Evolutionary conservation across 768 basidiomycete species (phyloP).

Genomic region (Kwoniella dendrophila): DNA sequence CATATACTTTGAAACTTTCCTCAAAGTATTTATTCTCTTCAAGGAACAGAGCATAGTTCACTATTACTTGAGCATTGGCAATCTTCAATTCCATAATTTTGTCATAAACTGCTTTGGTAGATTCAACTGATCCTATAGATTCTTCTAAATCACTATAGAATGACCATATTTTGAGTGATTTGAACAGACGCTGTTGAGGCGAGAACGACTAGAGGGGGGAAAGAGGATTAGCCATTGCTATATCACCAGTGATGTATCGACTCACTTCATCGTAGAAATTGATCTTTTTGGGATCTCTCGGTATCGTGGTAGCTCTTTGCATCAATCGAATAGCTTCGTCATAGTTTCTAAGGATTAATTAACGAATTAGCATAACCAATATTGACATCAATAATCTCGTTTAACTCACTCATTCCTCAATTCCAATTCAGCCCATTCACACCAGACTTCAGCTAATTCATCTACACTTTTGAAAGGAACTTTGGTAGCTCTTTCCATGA

Average conservation of each 20-base stretch:
- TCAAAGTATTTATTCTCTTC: slow-evolving; percentile 99
- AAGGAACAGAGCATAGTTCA: slow-evolving; percentile 95
- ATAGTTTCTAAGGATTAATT: slow-evolving; percentile 90
- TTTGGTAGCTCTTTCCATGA: slow-evolving; percentile 87
- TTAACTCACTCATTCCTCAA: slow-evolving; percentile 82
- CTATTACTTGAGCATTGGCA: slow-evolving; percentile 94
- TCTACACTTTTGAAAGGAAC: slow-evolving; percentile 94
- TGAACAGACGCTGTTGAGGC: slow-evolving; percentile 89
- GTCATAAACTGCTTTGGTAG: slow-evolving; percentile 89
- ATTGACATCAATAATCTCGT: slow-evolving; percentile 1
- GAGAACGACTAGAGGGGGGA: slow-evolving; percentile 73
- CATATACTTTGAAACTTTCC: slow-evolving; percentile 97
- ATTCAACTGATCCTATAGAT: slow-evolving; percentile 90
- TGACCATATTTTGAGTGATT: slow-evolving; percentile 97
- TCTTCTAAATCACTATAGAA: slow-evolving; percentile 98
- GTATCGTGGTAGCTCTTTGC: slow-evolving; percentile 91
- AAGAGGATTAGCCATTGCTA: slow-evolving; percentile 20
- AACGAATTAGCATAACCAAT: not conserved
- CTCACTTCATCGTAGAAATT: slow-evolving; percentile 93
- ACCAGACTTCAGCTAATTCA: slow-evolving; percentile 97
- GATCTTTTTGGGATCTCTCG: slow-evolving; percentile 77
- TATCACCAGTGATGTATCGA: slow-evolving; percentile 8
- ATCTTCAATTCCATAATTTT: slow-evolving; percentile 94
- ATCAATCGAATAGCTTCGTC: slow-evolving; percentile 93
- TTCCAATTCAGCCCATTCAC: slow-evolving; percentile 99